These are phyloP conservation scores for Lachnellula hyalina DNA, from an alignment of 2,329 filamentous ascomycete genomes.

Conservation along the genomic window DNA sequence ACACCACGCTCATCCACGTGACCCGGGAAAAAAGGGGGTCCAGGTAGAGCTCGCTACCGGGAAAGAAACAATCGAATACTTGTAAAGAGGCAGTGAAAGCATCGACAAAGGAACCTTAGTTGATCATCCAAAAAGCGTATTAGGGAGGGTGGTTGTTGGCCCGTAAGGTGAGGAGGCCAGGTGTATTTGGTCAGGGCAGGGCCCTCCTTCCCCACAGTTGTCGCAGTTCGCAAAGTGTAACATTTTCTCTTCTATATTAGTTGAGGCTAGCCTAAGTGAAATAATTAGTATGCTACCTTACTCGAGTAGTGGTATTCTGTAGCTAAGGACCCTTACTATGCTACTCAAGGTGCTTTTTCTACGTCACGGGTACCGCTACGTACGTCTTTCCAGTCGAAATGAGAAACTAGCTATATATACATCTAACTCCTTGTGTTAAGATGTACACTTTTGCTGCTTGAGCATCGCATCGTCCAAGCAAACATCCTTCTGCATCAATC, in stretches of 20 bases:
- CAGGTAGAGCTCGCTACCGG: too few relatives aligned
- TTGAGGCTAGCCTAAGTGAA: not conserved
- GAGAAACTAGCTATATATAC: conserved; percentile 6
- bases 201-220: conserved; percentile 1
- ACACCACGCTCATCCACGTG: too few relatives aligned
- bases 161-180: not conserved
- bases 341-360: conserved; percentile 6
- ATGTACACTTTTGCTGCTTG: conserved; percentile 10
- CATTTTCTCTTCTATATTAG: conserved; percentile 1
- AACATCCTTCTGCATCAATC: conserved; percentile 11
- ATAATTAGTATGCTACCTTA: not conserved
- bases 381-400: conserved; percentile 10
- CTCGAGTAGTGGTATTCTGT: conserved; percentile 3
- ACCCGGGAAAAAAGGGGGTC: too few relatives aligned
- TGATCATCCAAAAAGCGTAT: not conserved
- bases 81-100: too few relatives aligned
- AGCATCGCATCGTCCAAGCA: conserved; percentile 5
- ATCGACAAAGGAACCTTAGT: too few relatives aligned
- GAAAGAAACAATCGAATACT: too few relatives aligned
- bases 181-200: conserved; percentile 1
- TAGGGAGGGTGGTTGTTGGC: not conserved
- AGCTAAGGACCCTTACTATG: conserved; percentile 6
- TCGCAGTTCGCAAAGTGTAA: not conserved
- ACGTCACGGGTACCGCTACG: conserved; percentile 3
- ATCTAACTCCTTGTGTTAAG: conserved; percentile 6